phyloP scores from a whole-genome alignment of 352 stramenopile genomes.

The Phytopythium sindhum region DNA sequence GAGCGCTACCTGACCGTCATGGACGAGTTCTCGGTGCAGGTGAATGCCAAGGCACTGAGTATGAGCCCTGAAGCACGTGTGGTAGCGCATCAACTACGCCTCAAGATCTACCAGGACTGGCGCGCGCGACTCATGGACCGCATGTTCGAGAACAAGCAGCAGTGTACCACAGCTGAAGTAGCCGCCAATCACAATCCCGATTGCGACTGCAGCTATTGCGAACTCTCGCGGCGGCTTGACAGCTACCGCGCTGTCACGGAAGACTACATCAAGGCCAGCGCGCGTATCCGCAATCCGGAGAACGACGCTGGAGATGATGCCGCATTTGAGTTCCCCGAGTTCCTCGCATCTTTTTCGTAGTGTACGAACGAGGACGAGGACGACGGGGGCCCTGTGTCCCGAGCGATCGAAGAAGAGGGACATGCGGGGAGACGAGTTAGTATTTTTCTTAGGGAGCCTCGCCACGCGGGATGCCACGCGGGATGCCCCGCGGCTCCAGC shows the following conservation, averaged over 20 bases:
- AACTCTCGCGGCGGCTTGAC: slow-evolving; percentile 40
- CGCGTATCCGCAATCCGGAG: slow-evolving; percentile 43
- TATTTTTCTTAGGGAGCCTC: slow-evolving; percentile 30
- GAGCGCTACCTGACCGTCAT: slow-evolving; percentile 70
- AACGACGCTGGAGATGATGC: slow-evolving; percentile 40
- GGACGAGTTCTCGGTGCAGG: slow-evolving; percentile 55
- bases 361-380: not conserved
- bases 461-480: too few relatives aligned
- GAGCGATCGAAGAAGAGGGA: slow-evolving; percentile 12
- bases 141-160: slow-evolving; percentile 51
- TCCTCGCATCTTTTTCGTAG: slow-evolving; percentile 30
- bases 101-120: slow-evolving; percentile 85
- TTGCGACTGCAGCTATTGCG: slow-evolving; percentile 57
- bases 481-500: slow-evolving; percentile 19
- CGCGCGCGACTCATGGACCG: slow-evolving; percentile 67
- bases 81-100: slow-evolving; percentile 65
- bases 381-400: not conserved
- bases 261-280: slow-evolving; percentile 58
- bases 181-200: slow-evolving; percentile 29
- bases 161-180: slow-evolving; percentile 34
- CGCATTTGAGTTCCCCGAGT: slow-evolving; percentile 50
- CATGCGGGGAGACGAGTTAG: slow-evolving; percentile 21
- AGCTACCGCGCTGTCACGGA: slow-evolving; percentile 56
- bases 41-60: slow-evolving; percentile 51
- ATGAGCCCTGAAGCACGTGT: slow-evolving; percentile 76